Conservation (phyloP, 306 rosid genomes). For the Sophora flavescens region DNA sequence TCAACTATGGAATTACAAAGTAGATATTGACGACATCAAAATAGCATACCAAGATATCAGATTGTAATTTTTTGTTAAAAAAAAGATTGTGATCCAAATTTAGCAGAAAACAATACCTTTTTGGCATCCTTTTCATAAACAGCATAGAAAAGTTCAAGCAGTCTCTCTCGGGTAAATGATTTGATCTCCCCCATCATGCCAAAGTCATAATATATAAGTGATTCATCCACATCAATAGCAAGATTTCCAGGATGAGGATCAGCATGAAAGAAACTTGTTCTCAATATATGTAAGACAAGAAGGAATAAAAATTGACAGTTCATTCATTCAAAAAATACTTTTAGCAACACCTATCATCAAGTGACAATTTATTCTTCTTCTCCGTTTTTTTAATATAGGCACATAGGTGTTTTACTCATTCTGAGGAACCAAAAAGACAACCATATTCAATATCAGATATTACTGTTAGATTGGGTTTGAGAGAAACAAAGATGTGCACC, state of each 20-base stretch:
- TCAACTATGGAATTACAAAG: too few species aligned
- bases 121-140: slow-evolving; percentile 90
- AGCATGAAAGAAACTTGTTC: slow-evolving; percentile 94
- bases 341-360: too few species aligned
- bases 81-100: slow-evolving; percentile 16
- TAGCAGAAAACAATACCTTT: slow-evolving; percentile 62
- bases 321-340: too few species aligned
- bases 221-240: slow-evolving; percentile 80
- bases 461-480: too few species aligned
- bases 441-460: too few species aligned
- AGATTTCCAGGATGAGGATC: slow-evolving; percentile 99
- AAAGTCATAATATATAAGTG: slow-evolving; percentile 89
- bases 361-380: too few species aligned
- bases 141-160: slow-evolving; percentile 87
- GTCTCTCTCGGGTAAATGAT: slow-evolving; percentile 83
- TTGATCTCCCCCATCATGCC: slow-evolving; percentile 99
- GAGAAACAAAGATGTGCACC: too few species aligned
- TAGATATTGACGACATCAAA: too few species aligned
- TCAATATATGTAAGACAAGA: slow-evolving; percentile 80
- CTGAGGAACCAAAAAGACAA: too few species aligned
- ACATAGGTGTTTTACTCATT: too few species aligned
- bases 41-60: slow-evolving; percentile 34
- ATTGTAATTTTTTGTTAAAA: not conserved
- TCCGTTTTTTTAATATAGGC: too few species aligned
- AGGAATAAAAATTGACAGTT: too few species aligned